These are phyloP conservation scores for Pseudozyma tsukubaensis DNA, from an alignment of 1,284 basidiomycete genomes.

Conservation along the genomic window DNA sequence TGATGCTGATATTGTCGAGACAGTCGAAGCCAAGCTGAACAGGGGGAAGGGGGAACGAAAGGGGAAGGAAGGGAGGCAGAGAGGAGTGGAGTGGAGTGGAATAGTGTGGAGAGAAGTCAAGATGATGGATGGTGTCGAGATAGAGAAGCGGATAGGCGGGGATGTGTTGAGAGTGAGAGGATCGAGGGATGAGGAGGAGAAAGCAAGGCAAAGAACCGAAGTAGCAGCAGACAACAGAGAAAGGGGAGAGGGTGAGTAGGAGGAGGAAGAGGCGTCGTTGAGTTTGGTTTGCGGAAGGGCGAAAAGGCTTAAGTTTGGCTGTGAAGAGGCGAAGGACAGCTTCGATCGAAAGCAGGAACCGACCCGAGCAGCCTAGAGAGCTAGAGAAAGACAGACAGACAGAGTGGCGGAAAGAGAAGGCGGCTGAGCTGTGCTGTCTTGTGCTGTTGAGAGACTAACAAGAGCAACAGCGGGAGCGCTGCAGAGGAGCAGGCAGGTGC, in stretches of 20 bases:
- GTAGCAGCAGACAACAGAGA: not conserved
- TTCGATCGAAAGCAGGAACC: conserved; percentile 2
- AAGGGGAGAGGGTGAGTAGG: conserved; percentile 6
- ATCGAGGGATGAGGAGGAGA: not conserved
- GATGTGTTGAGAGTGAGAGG: conserved; percentile 1
- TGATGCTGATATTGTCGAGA: conserved; percentile 5
- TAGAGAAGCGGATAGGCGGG: not conserved
- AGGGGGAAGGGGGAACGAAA: not conserved
- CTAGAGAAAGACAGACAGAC: not conserved
- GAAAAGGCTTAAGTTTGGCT: not conserved
- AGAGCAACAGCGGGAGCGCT: too few relatives aligned
- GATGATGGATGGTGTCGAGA: conserved; percentile 14
- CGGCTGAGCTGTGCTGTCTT: too few relatives aligned
- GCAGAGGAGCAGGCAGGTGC: not conserved
- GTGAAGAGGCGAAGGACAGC: not conserved
- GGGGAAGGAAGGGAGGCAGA: conserved; percentile 7
- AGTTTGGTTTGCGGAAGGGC: not conserved
- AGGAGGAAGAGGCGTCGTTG: not conserved
- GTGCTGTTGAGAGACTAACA: too few relatives aligned
- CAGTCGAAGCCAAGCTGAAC: not conserved
- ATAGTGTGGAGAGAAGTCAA: conserved; percentile 12
- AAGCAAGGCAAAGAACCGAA: not conserved
- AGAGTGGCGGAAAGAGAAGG: not conserved
- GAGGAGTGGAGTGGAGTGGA: conserved; percentile 27
- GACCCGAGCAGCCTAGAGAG: not conserved